These are phyloP conservation scores for Hygrophila difformis DNA, from an alignment of 257 asterid species.

Conservation along the genomic window DNA sequence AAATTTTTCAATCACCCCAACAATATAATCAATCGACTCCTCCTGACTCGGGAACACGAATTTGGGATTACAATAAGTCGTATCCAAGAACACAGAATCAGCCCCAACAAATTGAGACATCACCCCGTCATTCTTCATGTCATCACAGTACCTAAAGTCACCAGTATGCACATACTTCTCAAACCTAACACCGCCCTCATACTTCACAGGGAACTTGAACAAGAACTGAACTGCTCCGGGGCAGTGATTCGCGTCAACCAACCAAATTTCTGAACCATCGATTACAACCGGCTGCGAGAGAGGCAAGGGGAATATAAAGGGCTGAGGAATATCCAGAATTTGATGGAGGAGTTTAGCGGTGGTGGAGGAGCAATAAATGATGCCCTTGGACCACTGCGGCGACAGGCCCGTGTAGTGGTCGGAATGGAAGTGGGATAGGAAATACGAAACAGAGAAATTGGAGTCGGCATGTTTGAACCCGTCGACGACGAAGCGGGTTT, in stretches of 20 bases:
- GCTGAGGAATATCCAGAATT: constrained; percentile 48
- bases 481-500: constrained; percentile 77
- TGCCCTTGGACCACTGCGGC: constrained; percentile 67
- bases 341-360: constrained; percentile 64
- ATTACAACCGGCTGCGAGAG: constrained; percentile 32
- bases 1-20: constrained; percentile 48
- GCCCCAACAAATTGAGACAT: constrained; percentile 59
- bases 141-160: constrained; percentile 64
- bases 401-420: constrained; percentile 84
- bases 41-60: constrained; percentile 77
- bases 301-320: constrained; percentile 46
- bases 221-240: constrained; percentile 92
- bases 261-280: constrained; percentile 56
- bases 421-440: constrained; percentile 94
- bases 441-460: constrained; percentile 62
- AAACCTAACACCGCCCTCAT: constrained; percentile 22
- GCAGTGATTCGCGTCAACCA: constrained; percentile 85
- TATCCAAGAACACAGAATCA: constrained; percentile 76
- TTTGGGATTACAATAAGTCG: constrained; percentile 86
- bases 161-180: constrained; percentile 90
- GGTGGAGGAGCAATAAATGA: constrained; percentile 59
- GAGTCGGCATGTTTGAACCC: constrained; percentile 60
- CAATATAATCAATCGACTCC: constrained; percentile 74
- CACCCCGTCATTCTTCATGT: constrained; percentile 40
- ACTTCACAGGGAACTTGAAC: constrained; percentile 45